Base-by-base conservation (phyloP, 768 basidiomycete species). In the Termitomyces bulborhizus region DNA sequence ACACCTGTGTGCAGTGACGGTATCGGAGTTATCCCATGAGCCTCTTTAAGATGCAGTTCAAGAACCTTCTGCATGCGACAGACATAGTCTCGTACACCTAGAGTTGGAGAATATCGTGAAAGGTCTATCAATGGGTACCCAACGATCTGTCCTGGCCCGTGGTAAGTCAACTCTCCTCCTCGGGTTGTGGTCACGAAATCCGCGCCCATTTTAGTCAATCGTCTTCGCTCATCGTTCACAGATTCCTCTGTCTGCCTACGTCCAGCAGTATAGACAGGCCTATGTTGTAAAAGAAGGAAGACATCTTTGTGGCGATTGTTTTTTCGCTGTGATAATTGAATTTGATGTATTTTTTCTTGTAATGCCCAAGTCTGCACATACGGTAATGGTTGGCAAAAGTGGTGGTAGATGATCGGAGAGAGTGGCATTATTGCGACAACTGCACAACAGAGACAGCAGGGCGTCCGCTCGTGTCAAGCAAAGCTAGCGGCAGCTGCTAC, bases 61-160 rank as follows among this genome's bases (percentile, higher is more conserved):
- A 98, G 73, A 56, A 83, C 74, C 51, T 76, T 79, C 66, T 98
- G 90, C 69, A 98, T 76, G 44, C 78, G 80, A 69, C 88, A 90
- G 41, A 98, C 87, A 68, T 97, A 98, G 59, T 86, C 84, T 46
- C 88, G 83, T 27, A 86, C 83, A 54, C 84, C 77, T 66, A 82
- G 75, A 50, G 86, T 73, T 7, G 94, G 91, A 44, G 80, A 73
- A 62, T 87, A 83, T 34, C 85, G 84, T n/a, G 82, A 82, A 18
- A 98, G 80, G 73, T 98, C 96, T 49, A 98, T 76, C 50, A 98
- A 76, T 2, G 94, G 93, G 67, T 99, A 99, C 29, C 94, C 97
- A 15, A 98, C 90, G 63, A 99, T 77, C 71, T 99, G 97, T 6
- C 97, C 97, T 1, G 97, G 95, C 0, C 97, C 97, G 68, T 99